These are phyloP conservation scores for Eleusine coracana DNA, from an alignment of 176 grass and related monocot species.

Conservation along the genomic window DNA sequence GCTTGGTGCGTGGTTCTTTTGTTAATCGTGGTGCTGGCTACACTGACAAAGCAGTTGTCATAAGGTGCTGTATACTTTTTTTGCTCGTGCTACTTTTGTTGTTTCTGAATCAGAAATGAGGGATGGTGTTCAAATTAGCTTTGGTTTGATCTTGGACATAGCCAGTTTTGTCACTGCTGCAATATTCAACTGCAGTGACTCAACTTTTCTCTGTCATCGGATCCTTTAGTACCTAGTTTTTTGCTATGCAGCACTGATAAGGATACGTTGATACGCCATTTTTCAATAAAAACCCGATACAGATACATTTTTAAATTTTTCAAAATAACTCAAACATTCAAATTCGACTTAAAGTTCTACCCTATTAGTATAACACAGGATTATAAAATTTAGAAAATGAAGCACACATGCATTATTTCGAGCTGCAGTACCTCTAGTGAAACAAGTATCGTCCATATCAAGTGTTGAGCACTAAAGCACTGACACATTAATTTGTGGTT, in stretches of 20 bases:
- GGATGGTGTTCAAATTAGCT: background rate
- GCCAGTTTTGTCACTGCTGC: background rate
- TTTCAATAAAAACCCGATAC: too few species aligned
- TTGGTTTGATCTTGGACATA: slow-evolving; percentile 4
- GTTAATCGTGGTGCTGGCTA: slow-evolving; percentile 72
- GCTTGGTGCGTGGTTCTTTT: slow-evolving; percentile 71
- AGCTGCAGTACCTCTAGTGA: too few species aligned
- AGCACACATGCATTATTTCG: too few species aligned
- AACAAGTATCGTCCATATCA: too few species aligned
- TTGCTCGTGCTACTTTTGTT: slow-evolving; percentile 16
- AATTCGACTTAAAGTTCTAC: too few species aligned
- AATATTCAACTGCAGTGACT: background rate
- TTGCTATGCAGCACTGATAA: background rate
- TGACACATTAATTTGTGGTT: too few species aligned
- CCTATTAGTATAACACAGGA: too few species aligned
- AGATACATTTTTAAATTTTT: too few species aligned
- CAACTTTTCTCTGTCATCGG: background rate
- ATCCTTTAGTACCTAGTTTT: background rate
- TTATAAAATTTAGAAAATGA: too few species aligned
- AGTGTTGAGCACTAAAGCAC: too few species aligned
- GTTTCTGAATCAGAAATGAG: slow-evolving; percentile 4
- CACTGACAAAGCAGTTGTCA: slow-evolving; percentile 93
- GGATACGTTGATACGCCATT: too few species aligned
- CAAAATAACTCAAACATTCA: too few species aligned
- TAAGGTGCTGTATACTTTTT: slow-evolving; percentile 55